Conservation (phyloP, 2,329 filamentous ascomycete genomes). For the Harringtonia lauricola region DNA sequence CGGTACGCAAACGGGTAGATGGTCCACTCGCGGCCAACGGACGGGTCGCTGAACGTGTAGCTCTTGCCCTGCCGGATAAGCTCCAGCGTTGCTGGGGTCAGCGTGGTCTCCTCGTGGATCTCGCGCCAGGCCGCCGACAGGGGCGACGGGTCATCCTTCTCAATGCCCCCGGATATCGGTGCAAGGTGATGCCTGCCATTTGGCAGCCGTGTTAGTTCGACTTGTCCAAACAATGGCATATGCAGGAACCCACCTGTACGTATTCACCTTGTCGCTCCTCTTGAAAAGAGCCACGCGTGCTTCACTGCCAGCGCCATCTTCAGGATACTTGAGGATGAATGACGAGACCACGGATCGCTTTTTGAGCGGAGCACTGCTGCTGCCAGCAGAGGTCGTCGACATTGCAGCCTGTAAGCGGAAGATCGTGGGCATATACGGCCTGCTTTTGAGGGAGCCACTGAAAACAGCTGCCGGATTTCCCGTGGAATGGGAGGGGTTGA, state of each 20-base stretch:
- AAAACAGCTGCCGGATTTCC: too few species aligned
- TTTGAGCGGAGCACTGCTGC: constrained; percentile 13
- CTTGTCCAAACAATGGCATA: neutral
- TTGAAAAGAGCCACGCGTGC: constrained; percentile 48
- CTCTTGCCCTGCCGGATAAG: constrained; percentile 46
- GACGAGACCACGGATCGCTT: constrained; percentile 34
- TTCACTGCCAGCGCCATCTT: constrained; percentile 19
- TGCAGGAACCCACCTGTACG: constrained; percentile 39
- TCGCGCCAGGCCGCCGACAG: constrained; percentile 50
- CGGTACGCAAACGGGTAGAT: constrained; percentile 52
- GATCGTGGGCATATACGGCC: too few species aligned
- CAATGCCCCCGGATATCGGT: constrained; percentile 51
- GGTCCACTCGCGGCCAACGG: constrained; percentile 46
- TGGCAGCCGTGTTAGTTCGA: constrained; percentile 2
- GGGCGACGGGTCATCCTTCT: constrained; percentile 38
- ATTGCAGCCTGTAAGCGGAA: too few species aligned
- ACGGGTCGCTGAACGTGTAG: constrained; percentile 43
- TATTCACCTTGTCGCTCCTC: constrained; percentile 45
- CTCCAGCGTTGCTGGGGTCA: constrained; percentile 33
- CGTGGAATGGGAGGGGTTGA: too few species aligned
- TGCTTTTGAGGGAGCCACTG: too few species aligned
- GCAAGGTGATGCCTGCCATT: constrained; percentile 40
- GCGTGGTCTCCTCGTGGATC: constrained; percentile 48
- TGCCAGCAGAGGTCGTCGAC: too few species aligned
- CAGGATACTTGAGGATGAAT: constrained; percentile 37